Percentiles rank a stretch among this genome's conserved stretches.
phyloP scores from a whole-genome alignment of 345 rosid species.

The Melastoma malabathricum region DNA sequence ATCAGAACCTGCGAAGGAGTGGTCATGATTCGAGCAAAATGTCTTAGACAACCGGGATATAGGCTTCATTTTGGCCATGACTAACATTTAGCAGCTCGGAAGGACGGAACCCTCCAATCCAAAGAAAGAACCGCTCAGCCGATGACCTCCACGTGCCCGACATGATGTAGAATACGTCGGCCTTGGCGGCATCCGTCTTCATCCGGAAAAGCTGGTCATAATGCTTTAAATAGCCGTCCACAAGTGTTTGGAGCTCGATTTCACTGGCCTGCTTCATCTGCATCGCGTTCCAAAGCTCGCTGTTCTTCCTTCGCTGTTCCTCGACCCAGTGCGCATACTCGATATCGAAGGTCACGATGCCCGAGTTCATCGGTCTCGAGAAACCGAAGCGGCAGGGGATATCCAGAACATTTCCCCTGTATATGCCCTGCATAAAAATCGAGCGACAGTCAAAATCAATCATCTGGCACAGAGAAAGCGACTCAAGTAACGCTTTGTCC shows the following conservation, averaged over 20 bases:
- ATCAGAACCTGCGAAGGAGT: slow-evolving; percentile 37
- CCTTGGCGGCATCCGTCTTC: slow-evolving; percentile 67
- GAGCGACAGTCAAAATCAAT: slow-evolving; percentile 2
- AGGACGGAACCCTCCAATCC: slow-evolving; percentile 71
- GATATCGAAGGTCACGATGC: slow-evolving; percentile 58
- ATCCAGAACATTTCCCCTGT: slow-evolving; percentile 26
- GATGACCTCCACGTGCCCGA: slow-evolving; percentile 83
- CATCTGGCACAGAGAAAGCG: background rate
- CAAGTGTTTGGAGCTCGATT: slow-evolving; percentile 50
- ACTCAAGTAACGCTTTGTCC: background rate
- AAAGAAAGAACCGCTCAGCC: slow-evolving; percentile 55
- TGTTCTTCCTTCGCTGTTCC: slow-evolving; percentile 49
- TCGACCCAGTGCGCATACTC: slow-evolving; percentile 73
- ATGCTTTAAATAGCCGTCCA: slow-evolving; percentile 59
- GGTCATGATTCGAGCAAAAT: background rate
- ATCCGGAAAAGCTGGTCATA: slow-evolving; percentile 57
- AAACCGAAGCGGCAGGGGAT: slow-evolving; percentile 31
- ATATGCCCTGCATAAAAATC: slow-evolving; percentile 35
- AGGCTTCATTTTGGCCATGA: background rate
- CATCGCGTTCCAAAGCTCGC: slow-evolving; percentile 50
- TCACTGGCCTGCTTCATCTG: slow-evolving; percentile 44
- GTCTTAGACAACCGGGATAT: background rate
- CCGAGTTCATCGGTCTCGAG: slow-evolving; percentile 37
- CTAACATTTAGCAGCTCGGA: background rate
- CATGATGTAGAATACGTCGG: slow-evolving; percentile 70